Percentiles rank a stretch among this genome's conserved stretches.
Evolutionary conservation across 139 green algal genomes (phyloP).

Genomic region (Tetraselmis chui): DNA sequence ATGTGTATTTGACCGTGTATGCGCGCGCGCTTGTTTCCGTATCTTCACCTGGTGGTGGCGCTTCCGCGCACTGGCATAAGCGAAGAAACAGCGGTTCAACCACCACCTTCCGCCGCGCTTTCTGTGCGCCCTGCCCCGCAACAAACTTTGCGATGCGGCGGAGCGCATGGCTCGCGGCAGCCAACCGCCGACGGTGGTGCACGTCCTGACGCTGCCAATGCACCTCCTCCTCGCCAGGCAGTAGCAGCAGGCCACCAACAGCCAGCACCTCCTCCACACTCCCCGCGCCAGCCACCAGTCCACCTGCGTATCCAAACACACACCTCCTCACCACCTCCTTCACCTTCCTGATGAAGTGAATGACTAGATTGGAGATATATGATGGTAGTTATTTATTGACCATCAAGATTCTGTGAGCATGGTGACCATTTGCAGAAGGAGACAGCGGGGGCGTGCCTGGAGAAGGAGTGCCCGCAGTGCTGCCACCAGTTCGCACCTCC

Average conservation of each 20-base stretch:
- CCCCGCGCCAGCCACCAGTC: neutral
- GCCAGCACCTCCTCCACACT: neutral
- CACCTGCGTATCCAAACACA: neutral
- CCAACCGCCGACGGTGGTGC: neutral
- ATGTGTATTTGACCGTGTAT: too few relatives aligned
- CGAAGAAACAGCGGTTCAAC: neutral
- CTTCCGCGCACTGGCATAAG: neutral
- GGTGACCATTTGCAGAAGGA: too few relatives aligned
- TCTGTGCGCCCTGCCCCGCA: neutral
- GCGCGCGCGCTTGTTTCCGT: too few relatives aligned
- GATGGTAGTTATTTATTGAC: too few relatives aligned
- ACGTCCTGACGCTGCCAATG: slow-evolving; percentile 1
- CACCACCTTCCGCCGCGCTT: neutral
- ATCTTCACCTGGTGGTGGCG: neutral
- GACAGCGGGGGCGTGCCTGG: too few relatives aligned
- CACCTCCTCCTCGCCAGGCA: neutral
- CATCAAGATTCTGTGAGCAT: too few relatives aligned
- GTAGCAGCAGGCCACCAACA: neutral
- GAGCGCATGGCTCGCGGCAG: neutral
- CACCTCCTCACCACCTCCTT: too few relatives aligned
- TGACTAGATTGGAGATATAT: too few relatives aligned
- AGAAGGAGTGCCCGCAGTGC: too few relatives aligned
- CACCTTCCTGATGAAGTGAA: too few relatives aligned
- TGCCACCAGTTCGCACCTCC: too few relatives aligned
- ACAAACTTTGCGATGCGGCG: neutral